phyloP scores from a whole-genome alignment of 805 yeast species.

The Cyberlindnera xishuangbannaensis region DNA sequence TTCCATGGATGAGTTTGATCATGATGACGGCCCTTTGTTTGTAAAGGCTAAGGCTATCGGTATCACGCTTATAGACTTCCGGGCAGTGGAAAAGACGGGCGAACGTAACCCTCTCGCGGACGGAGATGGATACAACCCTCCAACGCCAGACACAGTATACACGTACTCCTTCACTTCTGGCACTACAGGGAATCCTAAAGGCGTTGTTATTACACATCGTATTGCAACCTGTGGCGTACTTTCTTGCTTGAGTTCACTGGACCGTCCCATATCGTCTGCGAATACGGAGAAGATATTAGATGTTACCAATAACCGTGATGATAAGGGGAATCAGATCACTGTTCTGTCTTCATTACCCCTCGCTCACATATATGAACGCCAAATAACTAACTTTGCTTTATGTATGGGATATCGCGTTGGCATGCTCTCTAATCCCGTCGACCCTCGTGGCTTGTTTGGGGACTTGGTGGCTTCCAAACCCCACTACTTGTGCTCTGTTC shows the following conservation, averaged over 20 bases:
- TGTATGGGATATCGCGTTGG: constrained; percentile 35
- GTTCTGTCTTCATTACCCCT: constrained; percentile 44
- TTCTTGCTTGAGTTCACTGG: constrained; percentile 28
- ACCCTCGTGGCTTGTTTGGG: constrained; percentile 48
- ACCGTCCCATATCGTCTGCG: constrained; percentile 16
- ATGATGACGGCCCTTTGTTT: constrained; percentile 29
- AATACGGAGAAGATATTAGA: constrained; percentile 11
- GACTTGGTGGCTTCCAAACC: constrained; percentile 53
- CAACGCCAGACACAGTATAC: constrained; percentile 44
- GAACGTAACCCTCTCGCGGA: constrained; percentile 36
- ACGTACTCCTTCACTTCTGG: constrained; percentile 73
- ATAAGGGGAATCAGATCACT: constrained; percentile 25
- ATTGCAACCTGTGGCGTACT: constrained; percentile 45
- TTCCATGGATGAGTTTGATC: constrained; percentile 44
- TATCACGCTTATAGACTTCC: constrained; percentile 36
- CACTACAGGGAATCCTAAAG: constrained; percentile 71
- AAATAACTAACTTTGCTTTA: constrained; percentile 33
- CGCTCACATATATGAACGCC: constrained; percentile 53
- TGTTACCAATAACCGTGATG: constrained; percentile 16
- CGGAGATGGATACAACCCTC: constrained; percentile 31
- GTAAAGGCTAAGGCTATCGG: constrained; percentile 26
- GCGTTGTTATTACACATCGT: constrained; percentile 52
- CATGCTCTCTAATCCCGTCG: constrained; percentile 34
- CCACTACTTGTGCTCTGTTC: constrained; percentile 46
- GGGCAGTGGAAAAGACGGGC: constrained; percentile 39